These are phyloP conservation scores for Uncinocarpus reesii DNA, from an alignment of 2,329 filamentous ascomycete species.

Conservation along the genomic window DNA sequence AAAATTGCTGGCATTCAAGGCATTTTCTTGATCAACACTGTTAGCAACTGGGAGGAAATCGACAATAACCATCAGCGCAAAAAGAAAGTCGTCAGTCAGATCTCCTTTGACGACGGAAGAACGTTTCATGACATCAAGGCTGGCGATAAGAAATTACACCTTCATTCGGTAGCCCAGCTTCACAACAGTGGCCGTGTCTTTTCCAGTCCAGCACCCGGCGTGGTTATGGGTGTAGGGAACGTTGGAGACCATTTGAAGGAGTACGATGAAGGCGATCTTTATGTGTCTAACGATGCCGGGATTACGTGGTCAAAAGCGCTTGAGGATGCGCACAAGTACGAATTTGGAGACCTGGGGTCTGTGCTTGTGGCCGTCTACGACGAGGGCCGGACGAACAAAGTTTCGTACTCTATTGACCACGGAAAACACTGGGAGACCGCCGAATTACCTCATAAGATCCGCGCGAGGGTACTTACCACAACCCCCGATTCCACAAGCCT, in stretches of 20 bases:
- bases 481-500: constrained; percentile 85
- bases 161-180: constrained; percentile 84
- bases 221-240: constrained; percentile 92
- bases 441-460: constrained; percentile 55
- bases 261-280: constrained; percentile 68
- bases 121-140: constrained; percentile 66
- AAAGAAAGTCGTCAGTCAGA: constrained; percentile 60
- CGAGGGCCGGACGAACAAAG: constrained; percentile 46
- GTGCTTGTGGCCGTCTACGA: constrained; percentile 76
- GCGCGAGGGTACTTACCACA: constrained; percentile 67
- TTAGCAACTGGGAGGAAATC: constrained; percentile 75
- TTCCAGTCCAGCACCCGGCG: constrained; percentile 82
- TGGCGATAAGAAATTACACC: constrained; percentile 60
- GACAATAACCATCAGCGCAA: constrained; percentile 48
- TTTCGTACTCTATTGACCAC: constrained; percentile 78
- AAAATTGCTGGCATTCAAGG: constrained; percentile 87
- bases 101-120: constrained; percentile 91
- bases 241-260: constrained; percentile 61
- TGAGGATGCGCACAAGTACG: constrained; percentile 82
- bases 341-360: constrained; percentile 88
- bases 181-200: constrained; percentile 77
- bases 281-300: constrained; percentile 83
- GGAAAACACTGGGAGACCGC: constrained; percentile 70
- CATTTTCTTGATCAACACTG: constrained; percentile 78
- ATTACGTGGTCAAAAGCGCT: constrained; percentile 65